These are phyloP conservation scores for Andrographis paniculata DNA, from an alignment of 305 asterid genomes.

Conservation along the genomic window DNA sequence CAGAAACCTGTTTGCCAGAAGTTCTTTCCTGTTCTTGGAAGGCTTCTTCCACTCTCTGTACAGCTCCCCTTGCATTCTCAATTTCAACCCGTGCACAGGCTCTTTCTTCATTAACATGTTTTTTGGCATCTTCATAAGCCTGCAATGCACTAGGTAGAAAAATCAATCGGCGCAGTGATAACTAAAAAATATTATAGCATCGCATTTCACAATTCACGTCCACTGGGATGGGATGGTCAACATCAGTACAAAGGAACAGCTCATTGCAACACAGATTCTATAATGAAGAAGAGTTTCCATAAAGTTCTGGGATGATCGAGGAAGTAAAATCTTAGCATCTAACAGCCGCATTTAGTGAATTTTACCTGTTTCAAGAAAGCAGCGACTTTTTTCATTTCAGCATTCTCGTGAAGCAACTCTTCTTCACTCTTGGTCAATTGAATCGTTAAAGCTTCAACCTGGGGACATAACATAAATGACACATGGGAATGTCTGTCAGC, in stretches of 20 bases:
- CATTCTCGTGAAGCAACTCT: conserved; percentile 86
- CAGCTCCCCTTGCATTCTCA: conserved; percentile 94
- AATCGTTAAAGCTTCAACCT: conserved; percentile 91
- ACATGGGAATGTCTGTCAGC: neutral
- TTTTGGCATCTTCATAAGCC: conserved; percentile 99
- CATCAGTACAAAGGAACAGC: neutral
- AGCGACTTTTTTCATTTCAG: conserved; percentile 92
- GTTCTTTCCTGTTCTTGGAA: conserved; percentile 92
- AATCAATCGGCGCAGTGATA: too few species aligned
- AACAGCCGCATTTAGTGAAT: neutral
- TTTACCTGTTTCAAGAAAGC: conserved; percentile 83
- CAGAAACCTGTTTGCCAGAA: conserved; percentile 73
- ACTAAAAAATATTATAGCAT: too few species aligned
- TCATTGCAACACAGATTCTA: neutral
- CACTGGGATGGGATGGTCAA: neutral
- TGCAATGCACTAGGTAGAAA: conserved; percentile 25
- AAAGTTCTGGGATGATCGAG: neutral
- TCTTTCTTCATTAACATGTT: conserved; percentile 83
- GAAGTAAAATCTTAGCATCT: neutral
- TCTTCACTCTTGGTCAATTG: conserved; percentile 94
- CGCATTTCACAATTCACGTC: too few species aligned
- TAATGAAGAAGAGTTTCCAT: too few species aligned
- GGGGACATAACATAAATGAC: conserved; percentile 14
- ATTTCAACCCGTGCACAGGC: conserved; percentile 89
- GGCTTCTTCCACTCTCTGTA: conserved; percentile 96